phyloP scores from a whole-genome alignment of 1,284 basidiomycete genomes.

The Boletus calvinii region DNA sequence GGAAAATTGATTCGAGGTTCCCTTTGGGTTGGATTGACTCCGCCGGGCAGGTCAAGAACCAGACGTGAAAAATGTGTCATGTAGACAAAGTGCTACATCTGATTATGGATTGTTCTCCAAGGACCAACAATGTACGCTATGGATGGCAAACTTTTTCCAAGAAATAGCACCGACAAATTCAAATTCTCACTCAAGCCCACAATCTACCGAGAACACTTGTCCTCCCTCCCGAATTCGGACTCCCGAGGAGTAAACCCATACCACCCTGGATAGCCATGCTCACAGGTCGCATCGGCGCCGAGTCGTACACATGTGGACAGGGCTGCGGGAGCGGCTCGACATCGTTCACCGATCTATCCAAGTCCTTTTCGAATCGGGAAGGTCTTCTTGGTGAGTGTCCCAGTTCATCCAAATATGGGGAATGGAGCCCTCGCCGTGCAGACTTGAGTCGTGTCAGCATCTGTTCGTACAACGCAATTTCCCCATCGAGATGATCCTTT shows the following conservation, averaged over 20 bases:
- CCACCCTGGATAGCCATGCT: constrained; percentile 72
- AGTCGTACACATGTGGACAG: constrained; percentile 74
- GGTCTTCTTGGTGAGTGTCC: constrained; percentile 51
- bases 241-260: constrained; percentile 59
- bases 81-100: not conserved
- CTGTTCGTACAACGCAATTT: constrained; percentile 75
- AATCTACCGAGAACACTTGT: constrained; percentile 66
- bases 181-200: constrained; percentile 40
- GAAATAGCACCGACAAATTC: not conserved
- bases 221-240: constrained; percentile 38
- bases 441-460: constrained; percentile 54
- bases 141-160: not conserved
- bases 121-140: not conserved
- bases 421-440: constrained; percentile 54
- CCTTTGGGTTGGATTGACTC: too few relatives aligned
- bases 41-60: not conserved
- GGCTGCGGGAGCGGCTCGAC: constrained; percentile 61
- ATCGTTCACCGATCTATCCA: constrained; percentile 53
- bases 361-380: constrained; percentile 72
- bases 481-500: constrained; percentile 71
- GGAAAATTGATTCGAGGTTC: too few relatives aligned
- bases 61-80: not conserved
- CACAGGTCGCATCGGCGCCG: constrained; percentile 71
- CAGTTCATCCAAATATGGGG: constrained; percentile 46
- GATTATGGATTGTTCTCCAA: not conserved